Percentiles rank a stretch among this genome's conserved stretches.
Conservation (phyloP, 2,329 filamentous ascomycete species). For the Ambrosiella xylebori region DNA sequence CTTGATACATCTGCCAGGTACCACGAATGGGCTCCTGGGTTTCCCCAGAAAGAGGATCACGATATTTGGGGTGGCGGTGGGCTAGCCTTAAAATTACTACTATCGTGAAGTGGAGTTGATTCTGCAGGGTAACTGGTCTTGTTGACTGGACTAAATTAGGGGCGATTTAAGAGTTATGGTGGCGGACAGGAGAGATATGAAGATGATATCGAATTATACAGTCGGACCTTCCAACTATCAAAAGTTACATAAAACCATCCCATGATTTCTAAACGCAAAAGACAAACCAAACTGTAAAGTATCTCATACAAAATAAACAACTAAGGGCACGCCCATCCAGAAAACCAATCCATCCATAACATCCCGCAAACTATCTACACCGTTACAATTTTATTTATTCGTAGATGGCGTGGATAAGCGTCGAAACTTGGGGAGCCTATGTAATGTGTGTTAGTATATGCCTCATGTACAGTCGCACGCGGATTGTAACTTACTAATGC, state of each 20-base stretch:
- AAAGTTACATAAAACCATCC: no score
- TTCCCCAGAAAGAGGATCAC: not conserved
- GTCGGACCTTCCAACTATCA: no score
- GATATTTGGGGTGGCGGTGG: not conserved
- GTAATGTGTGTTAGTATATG: conserved; percentile 6
- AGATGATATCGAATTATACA: no score
- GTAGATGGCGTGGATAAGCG: conserved; percentile 23
- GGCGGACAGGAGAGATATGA: no score
- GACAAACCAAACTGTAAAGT: no score
- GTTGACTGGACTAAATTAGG: no score
- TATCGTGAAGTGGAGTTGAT: no score
- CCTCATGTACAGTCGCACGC: conserved; percentile 12
- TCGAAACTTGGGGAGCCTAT: conserved; percentile 26
- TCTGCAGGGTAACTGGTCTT: no score
- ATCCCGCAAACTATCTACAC: not conserved
- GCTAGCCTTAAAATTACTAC: not conserved
- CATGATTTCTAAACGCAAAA: no score
- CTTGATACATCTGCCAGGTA: not conserved
- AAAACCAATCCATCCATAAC: not conserved
- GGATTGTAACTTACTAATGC: conserved; percentile 31
- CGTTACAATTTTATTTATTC: conserved; percentile 12
- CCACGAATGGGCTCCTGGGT: not conserved
- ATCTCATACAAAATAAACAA: not conserved
- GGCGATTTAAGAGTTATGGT: no score
- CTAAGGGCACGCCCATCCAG: not conserved